phyloP scores from a whole-genome alignment of 805 yeast genomes.

The Deakozyma indianensis region DNA sequence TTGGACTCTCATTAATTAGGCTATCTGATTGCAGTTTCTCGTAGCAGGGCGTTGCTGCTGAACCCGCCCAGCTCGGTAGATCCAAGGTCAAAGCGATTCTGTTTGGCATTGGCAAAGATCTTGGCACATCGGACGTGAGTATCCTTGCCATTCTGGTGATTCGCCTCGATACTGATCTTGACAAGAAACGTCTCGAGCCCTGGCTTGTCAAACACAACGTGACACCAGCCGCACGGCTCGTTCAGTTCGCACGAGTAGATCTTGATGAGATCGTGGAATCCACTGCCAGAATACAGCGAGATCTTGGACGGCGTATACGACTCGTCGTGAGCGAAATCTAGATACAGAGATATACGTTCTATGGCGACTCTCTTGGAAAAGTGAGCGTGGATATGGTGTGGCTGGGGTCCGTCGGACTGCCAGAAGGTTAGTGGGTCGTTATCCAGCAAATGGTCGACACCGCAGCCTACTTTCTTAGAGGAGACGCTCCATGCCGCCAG shows the following conservation, averaged over 20 bases:
- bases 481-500: conserved; percentile 78
- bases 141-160: conserved; percentile 94
- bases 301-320: conserved; percentile 80
- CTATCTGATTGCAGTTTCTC: neutral
- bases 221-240: conserved; percentile 71
- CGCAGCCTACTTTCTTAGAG: conserved; percentile 57
- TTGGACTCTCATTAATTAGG: too few relatives aligned
- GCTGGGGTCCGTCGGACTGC: conserved; percentile 92
- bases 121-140: conserved; percentile 51
- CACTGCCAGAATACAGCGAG: conserved; percentile 56
- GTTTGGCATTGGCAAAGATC: neutral
- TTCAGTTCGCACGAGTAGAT: conserved; percentile 44
- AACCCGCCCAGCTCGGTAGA: neutral
- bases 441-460: conserved; percentile 56
- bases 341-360: conserved; percentile 53
- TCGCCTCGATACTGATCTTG: conserved; percentile 47
- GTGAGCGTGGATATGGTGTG: conserved; percentile 67
- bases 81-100: conserved; percentile 1
- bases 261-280: conserved; percentile 60
- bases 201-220: conserved; percentile 41
- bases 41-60: neutral
- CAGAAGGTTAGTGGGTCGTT: conserved; percentile 60
- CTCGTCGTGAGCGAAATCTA: conserved; percentile 64
- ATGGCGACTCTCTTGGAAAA: conserved; percentile 66
- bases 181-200: conserved; percentile 54